Evolutionary conservation across 345 rosid genomes (phyloP), one percentile per base, ranked within the genome.

Genomic region (Sapria himalayana): DNA sequence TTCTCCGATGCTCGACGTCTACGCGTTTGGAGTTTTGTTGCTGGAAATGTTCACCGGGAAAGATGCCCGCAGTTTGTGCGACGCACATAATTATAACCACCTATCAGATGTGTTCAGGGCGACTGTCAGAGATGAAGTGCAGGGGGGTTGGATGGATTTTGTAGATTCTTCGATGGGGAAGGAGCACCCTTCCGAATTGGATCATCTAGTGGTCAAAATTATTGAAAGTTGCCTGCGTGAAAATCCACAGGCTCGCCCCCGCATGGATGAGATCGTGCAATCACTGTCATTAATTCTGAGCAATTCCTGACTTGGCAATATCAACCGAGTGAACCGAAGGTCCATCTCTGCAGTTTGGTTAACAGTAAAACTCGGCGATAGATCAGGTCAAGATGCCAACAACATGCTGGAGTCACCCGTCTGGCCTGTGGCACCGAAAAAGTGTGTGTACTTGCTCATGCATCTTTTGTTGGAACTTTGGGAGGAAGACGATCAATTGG

Each of bases 1-100:
- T 18, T 72, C 82, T 12, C 61, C 84, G 36, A 85, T 74, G 61
- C 62, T 80, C n/a, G 91, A 85, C 48, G 74, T 80, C 21, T 85
- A 69, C 48, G 79, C 93, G 12, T 85, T 74, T 43, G 96, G 96
- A 17, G 65, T 80, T 52, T 60, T 85, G 17, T 31, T 72, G 54
- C 49, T 67, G 54, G 93, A 80, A 72, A 60, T 71, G 16, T 32
- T 76, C 33, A 66, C 72, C 0, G 85, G 93, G 41, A 72, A 74
- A 60, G 76, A 85, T 15, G 74, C 49, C 36, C 53, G 46, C 21
- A 60, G 61, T 2, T 12, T 72, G 11, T 59, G 50, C 49, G 46
- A 42, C 15, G 64, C 61, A 35, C 60, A 63, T 4, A 42, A 59
- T 29, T n/a, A n/a, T n/a, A 48, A 15, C 53, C 41, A 41, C 39